Evolutionary conservation across 2,329 filamentous ascomycete species (phyloP).

Genomic region (Cladobotryum protrusum): DNA sequence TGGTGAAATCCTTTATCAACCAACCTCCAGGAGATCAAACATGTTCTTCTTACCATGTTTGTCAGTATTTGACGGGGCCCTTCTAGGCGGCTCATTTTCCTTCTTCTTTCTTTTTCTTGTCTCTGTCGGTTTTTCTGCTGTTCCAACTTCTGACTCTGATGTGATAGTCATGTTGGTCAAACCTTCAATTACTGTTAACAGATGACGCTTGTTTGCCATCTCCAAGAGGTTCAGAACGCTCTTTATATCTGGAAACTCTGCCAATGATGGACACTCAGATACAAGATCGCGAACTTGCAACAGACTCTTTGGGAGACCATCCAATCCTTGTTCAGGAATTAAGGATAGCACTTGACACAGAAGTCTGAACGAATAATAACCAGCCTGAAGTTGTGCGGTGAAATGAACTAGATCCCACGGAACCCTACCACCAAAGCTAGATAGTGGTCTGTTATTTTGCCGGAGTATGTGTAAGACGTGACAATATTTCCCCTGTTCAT

Average conservation of each 20-base stretch:
- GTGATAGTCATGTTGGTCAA: conserved; percentile 14
- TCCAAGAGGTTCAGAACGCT: conserved; percentile 16
- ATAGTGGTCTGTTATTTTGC: not conserved
- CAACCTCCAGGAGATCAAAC: conserved; percentile 12
- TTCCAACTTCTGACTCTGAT: not conserved
- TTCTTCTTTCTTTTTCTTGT: not conserved
- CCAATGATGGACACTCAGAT: conserved; percentile 20
- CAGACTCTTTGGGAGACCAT: not conserved
- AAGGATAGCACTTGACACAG: conserved; percentile 32
- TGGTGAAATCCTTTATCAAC: not conserved
- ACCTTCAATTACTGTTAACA: conserved; percentile 13
- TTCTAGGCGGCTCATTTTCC: not conserved
- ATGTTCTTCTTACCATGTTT: conserved; percentile 13
- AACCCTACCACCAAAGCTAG: conserved; percentile 3
- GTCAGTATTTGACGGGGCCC: not conserved
- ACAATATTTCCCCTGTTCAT: conserved; percentile 22
- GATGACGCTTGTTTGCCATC: conserved; percentile 6
- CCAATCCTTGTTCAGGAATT: not conserved
- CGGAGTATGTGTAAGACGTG: conserved; percentile 20
- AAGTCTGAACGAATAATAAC: conserved; percentile 55
- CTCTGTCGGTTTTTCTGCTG: conserved; percentile 1
- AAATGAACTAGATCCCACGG: conserved; percentile 57
- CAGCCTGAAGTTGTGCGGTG: conserved; percentile 52
- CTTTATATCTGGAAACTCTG: conserved; percentile 19
- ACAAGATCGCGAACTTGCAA: conserved; percentile 18